These are phyloP conservation scores for Calonectria pteridis DNA, from an alignment of 2,329 filamentous ascomycete genomes.

Conservation along the genomic window DNA sequence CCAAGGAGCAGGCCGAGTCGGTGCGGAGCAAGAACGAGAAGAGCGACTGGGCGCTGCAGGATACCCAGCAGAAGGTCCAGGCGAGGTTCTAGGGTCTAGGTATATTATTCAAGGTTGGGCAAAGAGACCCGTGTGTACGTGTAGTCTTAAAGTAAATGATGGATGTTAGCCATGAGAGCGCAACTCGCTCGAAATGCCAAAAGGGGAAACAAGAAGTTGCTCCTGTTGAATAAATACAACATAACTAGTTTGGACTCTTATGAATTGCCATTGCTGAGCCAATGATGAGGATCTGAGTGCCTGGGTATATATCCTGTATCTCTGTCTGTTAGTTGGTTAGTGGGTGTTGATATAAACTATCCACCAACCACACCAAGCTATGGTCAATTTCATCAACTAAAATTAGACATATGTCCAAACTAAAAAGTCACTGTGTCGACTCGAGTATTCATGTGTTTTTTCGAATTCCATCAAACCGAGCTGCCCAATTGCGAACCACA, in stretches of 20 bases:
- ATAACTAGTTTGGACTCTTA: background rate
- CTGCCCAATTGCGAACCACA: background rate
- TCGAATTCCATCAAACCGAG: background rate
- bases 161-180: background rate
- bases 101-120: background rate
- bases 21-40: constrained; percentile 76
- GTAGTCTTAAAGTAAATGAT: background rate
- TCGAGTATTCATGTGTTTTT: too few species aligned
- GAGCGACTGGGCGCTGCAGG: constrained; percentile 83
- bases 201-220: background rate
- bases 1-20: constrained; percentile 76
- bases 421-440: background rate
- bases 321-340: background rate
- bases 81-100: constrained; percentile 44
- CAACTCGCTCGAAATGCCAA: background rate
- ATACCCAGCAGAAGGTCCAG: constrained; percentile 61
- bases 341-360: background rate
- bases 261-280: background rate
- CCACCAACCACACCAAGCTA: background rate
- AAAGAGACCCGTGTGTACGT: background rate
- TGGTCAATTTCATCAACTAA: background rate
- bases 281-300: background rate
- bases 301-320: background rate
- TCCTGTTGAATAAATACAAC: background rate
- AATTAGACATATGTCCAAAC: background rate